Percentiles rank a stretch among this genome's conserved stretches.
Conservation (phyloP, 192 early-diverging fungal genomes). For the Podila clonocystis region DNA sequence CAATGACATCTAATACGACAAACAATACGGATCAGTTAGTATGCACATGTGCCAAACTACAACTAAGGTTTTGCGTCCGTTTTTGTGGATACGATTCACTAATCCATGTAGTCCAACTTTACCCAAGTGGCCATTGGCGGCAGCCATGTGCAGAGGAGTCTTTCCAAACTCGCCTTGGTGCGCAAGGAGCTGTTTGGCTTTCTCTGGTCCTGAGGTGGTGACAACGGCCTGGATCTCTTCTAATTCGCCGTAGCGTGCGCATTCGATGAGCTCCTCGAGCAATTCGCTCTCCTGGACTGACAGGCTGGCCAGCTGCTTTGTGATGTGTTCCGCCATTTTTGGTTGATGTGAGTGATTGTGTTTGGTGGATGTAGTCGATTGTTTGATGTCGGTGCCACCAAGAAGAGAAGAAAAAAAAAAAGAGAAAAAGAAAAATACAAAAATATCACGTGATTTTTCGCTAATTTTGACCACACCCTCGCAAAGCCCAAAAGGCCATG, state of each 20-base stretch:
- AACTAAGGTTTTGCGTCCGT: not conserved
- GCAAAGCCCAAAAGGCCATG: too few species aligned
- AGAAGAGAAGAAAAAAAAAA: not conserved
- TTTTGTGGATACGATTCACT: not conserved
- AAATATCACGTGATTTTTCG: too few species aligned
- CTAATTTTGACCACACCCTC: too few species aligned
- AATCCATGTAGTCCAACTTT: conserved; percentile 8
- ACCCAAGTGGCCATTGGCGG: conserved; percentile 81
- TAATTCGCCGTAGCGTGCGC: conserved; percentile 79
- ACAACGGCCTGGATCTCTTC: conserved; percentile 69
- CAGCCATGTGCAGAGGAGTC: conserved; percentile 84
- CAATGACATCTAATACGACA: conserved; percentile 58
- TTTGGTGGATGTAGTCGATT: not conserved
- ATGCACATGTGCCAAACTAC: not conserved
- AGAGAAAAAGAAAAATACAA: too few species aligned
- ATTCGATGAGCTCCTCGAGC: conserved; percentile 70
- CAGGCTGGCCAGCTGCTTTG: conserved; percentile 15
- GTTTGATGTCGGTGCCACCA: not conserved
- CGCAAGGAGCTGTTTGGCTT: conserved; percentile 48
- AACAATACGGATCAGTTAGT: not conserved
- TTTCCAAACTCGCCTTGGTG: conserved; percentile 61
- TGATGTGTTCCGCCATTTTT: conserved; percentile 25
- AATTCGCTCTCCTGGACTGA: conserved; percentile 44
- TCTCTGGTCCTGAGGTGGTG: conserved; percentile 33
- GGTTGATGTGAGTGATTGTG: not conserved